Evolutionary conservation across 352 stramenopile genomes (phyloP).

Genomic region (Globisporangium okanoganense): DNA sequence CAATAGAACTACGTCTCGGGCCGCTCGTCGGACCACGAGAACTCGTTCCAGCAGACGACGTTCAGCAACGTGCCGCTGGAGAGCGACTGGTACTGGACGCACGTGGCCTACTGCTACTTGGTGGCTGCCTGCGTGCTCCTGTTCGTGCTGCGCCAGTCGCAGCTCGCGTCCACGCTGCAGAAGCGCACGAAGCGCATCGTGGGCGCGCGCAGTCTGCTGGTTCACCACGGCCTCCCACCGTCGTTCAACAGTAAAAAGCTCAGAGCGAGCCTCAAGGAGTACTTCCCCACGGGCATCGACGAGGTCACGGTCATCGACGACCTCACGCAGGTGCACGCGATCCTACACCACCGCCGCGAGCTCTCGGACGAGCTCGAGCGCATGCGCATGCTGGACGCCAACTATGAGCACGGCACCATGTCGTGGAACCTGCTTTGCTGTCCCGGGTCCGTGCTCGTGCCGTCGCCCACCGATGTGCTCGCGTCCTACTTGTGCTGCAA

Average conservation of each 20-base stretch:
- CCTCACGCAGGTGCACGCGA: constrained; percentile 47
- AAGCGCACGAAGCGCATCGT: constrained; percentile 63
- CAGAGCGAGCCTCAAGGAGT: constrained; percentile 29
- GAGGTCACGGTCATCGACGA: constrained; percentile 69
- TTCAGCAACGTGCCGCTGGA: constrained; percentile 78
- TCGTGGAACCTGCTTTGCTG: constrained; percentile 69
- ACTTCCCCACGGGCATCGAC: constrained; percentile 41
- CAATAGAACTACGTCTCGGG: constrained; percentile 71
- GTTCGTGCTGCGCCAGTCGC: constrained; percentile 46
- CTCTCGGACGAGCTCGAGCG: constrained; percentile 54
- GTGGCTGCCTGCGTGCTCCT: constrained; percentile 45
- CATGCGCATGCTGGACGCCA: constrained; percentile 45
- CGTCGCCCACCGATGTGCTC: constrained; percentile 35
- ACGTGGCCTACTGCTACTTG: constrained; percentile 76
- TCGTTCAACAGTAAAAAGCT: constrained; percentile 46
- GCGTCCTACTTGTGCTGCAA: constrained; percentile 49
- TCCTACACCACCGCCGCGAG: constrained; percentile 43
- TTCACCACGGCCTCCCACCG: constrained; percentile 52
- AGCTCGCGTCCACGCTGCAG: constrained; percentile 40
- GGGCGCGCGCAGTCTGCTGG: constrained; percentile 65
- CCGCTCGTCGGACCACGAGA: constrained; percentile 24
- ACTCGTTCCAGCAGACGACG: constrained; percentile 74
- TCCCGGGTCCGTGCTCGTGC: constrained; percentile 52
- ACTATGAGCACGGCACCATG: constrained; percentile 46
- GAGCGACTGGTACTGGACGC: constrained; percentile 75